Evolutionary conservation across 495 filamentous ascomycete genomes (phyloP), one percentile per base, ranked within the genome.

Genomic region (Lichenothelia convexa): DNA sequence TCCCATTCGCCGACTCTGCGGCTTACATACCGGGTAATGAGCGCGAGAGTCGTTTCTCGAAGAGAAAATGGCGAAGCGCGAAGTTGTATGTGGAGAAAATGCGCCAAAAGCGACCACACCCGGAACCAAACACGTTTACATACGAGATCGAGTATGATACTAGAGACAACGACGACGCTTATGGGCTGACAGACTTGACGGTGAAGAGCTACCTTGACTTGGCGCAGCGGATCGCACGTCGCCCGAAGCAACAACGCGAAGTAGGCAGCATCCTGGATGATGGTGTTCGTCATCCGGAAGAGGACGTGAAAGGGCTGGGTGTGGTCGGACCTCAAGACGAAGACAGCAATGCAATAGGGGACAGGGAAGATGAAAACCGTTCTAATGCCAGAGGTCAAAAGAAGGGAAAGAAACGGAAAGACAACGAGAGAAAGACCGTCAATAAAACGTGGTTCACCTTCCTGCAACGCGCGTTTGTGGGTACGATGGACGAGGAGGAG

Each of bases 101-200:
- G 36, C 43, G 51, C 15, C 51, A 49, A 31, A 56, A 50, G 30
- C 45, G 43, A 27, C 47, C 49, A 11, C 44, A 42, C n/a, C 65
- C 71, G 4, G 42, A 71, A 21, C 67, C 73, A n/a, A 64, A 66
- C 41, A 57, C 65, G 22, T 80, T 93, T 50, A 44, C 64, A 19
- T 99, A 67, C 51, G 66, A 93, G 47, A 61, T 94, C 30, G 87
- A 93, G 56, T 95, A 99, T 50, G 67, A 74, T 47, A 93, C 83
- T 0, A n/a, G n/a, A n/a, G 72, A 63, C 32, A 60, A 70, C 19
- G 91, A 93, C 50, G 63, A 73, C 24, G 52, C 76, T 1, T 94
- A 80, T 49, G 67, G 65, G 39, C 58, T 95, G 54, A 60, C 70
- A 30, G 89, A 95, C 47, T 58, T 99, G 55, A 94, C 85, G 1